These are phyloP conservation scores for Lactarius indigo DNA, from an alignment of 768 basidiomycete genomes.

Conservation along the genomic window DNA sequence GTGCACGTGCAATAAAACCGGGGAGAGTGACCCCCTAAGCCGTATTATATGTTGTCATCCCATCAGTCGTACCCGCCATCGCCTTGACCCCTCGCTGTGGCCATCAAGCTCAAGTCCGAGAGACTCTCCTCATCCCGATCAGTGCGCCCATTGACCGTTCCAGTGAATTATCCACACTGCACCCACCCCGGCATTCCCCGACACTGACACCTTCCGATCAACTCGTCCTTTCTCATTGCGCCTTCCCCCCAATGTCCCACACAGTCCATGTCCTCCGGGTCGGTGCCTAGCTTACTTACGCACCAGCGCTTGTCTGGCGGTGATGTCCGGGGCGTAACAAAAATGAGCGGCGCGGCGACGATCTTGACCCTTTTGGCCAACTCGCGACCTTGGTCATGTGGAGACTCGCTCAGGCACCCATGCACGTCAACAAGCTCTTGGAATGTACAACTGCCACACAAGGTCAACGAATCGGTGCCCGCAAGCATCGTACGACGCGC, in stretches of 20 bases:
- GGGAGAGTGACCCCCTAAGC: not conserved
- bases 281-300: too few species aligned
- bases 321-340: not conserved
- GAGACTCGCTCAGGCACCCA: not conserved
- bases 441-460: not conserved
- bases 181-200: not conserved
- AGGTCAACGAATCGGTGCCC: not conserved
- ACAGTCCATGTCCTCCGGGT: too few species aligned
- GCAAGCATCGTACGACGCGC: not conserved
- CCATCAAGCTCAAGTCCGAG: not conserved
- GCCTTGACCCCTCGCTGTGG: not conserved
- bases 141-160: not conserved
- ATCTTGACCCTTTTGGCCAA: not conserved
- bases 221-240: not conserved
- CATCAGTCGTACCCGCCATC: not conserved
- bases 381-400: not conserved
- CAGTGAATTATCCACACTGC: not conserved
- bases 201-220: not conserved
- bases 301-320: not conserved
- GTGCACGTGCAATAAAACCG: conserved; percentile 17
- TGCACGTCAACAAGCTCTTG: not conserved
- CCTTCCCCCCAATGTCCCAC: too few species aligned
- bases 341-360: not conserved
- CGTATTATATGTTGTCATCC: not conserved
- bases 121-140: not conserved